Conservation (phyloP, 2,329 filamentous ascomycete species). For the Curvularia lunata region DNA sequence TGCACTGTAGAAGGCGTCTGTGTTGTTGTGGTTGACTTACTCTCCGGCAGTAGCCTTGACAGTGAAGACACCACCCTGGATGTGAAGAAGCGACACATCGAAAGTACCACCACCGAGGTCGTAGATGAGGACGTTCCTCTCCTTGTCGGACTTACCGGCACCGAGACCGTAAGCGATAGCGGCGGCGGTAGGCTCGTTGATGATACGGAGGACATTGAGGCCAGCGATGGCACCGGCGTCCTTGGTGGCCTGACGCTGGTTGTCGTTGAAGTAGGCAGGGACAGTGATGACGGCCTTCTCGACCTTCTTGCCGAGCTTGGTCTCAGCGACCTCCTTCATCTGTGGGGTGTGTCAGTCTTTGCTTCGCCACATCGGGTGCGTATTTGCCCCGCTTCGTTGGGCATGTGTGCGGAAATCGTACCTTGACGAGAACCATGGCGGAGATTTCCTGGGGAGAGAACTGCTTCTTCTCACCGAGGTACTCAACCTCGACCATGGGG, state of each 20-base stretch:
- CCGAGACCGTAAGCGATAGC: constrained; percentile 98
- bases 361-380: not conserved
- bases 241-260: constrained; percentile 99
- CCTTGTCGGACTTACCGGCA: constrained; percentile 92
- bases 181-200: constrained; percentile 98
- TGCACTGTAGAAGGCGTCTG: not conserved
- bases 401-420: constrained; percentile 50
- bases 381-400: constrained; percentile 1
- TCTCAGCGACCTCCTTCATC: constrained; percentile 99
- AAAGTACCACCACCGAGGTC: constrained; percentile 99
- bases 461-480: constrained; percentile 90
- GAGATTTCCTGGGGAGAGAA: constrained; percentile 99
- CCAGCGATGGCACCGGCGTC: constrained; percentile 97
- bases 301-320: constrained; percentile 98
- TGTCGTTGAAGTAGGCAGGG: constrained; percentile 99
- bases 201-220: constrained; percentile 98
- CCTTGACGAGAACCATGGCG: constrained; percentile 98
- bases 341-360: constrained; percentile 51
- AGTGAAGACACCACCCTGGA: constrained; percentile 98
- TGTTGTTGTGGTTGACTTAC: constrained; percentile 48
- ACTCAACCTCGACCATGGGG: constrained; percentile 93
- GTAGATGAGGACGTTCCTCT: constrained; percentile 99
- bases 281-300: constrained; percentile 99
- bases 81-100: constrained; percentile 99
- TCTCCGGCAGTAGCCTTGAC: constrained; percentile 98